Evolutionary conservation across 495 filamentous ascomycete genomes (phyloP), one percentile per base, ranked within the genome.

Genomic region (Hypoxylon crocopeplum): DNA sequence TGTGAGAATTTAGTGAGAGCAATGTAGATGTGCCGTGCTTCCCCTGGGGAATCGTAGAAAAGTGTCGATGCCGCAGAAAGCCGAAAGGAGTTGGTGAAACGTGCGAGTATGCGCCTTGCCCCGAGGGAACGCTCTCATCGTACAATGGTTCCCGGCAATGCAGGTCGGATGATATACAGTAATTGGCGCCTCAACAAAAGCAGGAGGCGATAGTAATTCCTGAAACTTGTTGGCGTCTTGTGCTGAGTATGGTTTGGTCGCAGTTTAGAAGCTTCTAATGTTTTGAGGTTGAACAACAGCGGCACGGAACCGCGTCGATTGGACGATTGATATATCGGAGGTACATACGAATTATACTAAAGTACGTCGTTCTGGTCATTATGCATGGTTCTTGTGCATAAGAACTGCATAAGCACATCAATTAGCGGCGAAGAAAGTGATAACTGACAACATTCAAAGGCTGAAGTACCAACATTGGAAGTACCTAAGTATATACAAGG

Each of bases 181-280:
- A 48, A 46, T 30, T 46, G 6, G 42, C 15, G 42, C 15, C 42
- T 46, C 27, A 11, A 12, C 13, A 3, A n/a, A 21, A 30, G 44
- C 42, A 56, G 52, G 52, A 48, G 42, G 20, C 22, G 17, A 20
- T 29, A 54, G 60, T 64, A 54, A n/a, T 38, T 48, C 50, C 27
- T 58, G 60, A 64, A 64, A 64, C 60, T 15, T 3, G 42, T 37
- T 32, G 55, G 49, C 32, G 33, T 36, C n/a, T 37, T 19, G 2
- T 32, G 21, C 29, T 7, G 27, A 34, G 22, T 32, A 27, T 48
- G 19, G 37, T 49, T 13, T 37, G 17, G 60, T 64, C 38, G 49
- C 60, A 58, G 13, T 53, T 54, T 25, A 64, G 55, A 37, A 54
- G 48, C 24, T 30, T 22, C 39, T 25, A 27, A 17, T 34, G 19